Base-by-base conservation (phyloP, 805 yeast species). In the Pichia gijzeniarum region DNA sequence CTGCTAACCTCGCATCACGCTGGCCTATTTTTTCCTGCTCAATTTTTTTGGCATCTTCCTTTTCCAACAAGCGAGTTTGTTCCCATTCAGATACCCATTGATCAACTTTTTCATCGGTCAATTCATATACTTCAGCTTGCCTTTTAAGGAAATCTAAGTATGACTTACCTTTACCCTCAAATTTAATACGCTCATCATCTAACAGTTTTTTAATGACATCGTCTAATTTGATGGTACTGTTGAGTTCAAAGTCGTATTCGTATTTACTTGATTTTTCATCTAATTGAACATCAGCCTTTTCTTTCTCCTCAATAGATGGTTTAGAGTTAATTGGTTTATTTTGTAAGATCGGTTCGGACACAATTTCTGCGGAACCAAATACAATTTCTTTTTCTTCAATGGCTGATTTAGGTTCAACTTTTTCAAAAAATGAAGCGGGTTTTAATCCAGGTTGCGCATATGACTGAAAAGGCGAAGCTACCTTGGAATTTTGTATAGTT, bases 71-170 rank as follows among this genome's bases (percentile, higher is more conserved):
- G n/a, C 35, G 22, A 18, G 18, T 31, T 14, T 39, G 16, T 18
- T 39, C 43, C 37, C 38, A 39, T 17, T 47, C 44, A 13, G 38
- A 18, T 21, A 38, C 46, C 14, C 47, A 20, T 19, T 42, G 20
- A 18, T 35, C 38, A 7, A 45, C 17, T n/a, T 37, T 35, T 38
- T 46, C 38, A 8, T 35, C 22, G 5, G 13, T 25, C 10, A n/a
- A 34, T 4, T 38, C 47, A 27, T 38, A 35, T 5, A 22, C 22
- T 9, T 28, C 31, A 12, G 20, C 27, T 21, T 30, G 32, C 4
- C 18, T 27, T 6, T 36, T 14, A 5, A 40, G 21, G 6, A 38
- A 45, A 2, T 38, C 34, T 21, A 30, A 27, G 31, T 35, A 40
- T 18, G 31, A 34, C 16, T 19, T 21, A 14, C 33, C 20, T 2